Percentiles rank a stretch among this genome's conserved stretches.
These are phyloP conservation scores for Linnemannia schmuckeri DNA, from an alignment of 192 early-diverging fungal species.

Conservation along the genomic window DNA sequence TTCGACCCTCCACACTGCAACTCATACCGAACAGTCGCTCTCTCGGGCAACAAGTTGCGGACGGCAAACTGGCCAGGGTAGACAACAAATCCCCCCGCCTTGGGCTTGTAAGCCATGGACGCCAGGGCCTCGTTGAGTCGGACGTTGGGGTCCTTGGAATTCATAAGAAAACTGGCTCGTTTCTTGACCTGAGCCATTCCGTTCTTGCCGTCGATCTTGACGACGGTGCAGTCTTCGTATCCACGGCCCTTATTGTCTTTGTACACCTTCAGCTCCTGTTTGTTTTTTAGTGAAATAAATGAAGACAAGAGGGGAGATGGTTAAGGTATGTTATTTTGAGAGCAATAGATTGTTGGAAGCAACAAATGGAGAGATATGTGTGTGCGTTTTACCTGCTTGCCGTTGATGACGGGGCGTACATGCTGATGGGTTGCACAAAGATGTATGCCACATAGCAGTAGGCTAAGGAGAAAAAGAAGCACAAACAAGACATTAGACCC, in stretches of 20 bases:
- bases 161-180: background rate
- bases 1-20: slow-evolving; percentile 1
- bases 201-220: slow-evolving; percentile 14
- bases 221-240: slow-evolving; percentile 5
- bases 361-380: background rate
- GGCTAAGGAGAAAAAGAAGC: background rate
- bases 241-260: slow-evolving; percentile 7
- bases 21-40: background rate
- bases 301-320: background rate
- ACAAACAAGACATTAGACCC: background rate
- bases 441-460: slow-evolving; percentile 22
- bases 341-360: too few relatives aligned
- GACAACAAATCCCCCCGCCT: background rate
- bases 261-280: slow-evolving; percentile 9
- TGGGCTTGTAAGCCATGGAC: background rate
- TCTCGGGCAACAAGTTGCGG: background rate
- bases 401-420: slow-evolving; percentile 32
- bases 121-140: slow-evolving; percentile 33
- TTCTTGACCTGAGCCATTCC: slow-evolving; percentile 15
- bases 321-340: too few relatives aligned
- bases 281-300: background rate
- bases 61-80: background rate
- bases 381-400: slow-evolving; percentile 18
- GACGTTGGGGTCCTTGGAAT: slow-evolving; percentile 28
- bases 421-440: slow-evolving; percentile 27